Evolutionary conservation across 768 basidiomycete genomes (phyloP).

Genomic region (Boletellus ananiceps): DNA sequence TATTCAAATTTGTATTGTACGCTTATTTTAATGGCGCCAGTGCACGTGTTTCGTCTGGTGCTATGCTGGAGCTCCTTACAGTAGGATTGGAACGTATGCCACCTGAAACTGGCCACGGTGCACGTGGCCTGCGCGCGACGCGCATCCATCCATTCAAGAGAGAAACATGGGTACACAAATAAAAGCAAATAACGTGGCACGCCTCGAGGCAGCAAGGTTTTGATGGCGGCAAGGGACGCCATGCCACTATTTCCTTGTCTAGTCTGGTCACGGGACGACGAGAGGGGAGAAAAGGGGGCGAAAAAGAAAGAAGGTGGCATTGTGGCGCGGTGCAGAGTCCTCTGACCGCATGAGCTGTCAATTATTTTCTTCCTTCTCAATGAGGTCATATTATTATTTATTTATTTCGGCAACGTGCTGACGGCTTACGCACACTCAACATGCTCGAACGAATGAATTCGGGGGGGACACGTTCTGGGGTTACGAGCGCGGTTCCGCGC

Average conservation of each 20-base stretch:
- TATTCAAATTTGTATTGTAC: too few relatives aligned
- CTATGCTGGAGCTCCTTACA: too few relatives aligned
- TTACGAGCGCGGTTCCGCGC: conserved; percentile 22
- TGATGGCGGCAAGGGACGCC: conserved; percentile 12
- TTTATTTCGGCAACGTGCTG: not conserved
- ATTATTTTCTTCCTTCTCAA: not conserved
- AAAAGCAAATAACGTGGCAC: conserved; percentile 2
- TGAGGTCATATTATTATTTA: not conserved
- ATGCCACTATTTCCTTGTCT: not conserved
- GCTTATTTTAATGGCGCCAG: too few relatives aligned
- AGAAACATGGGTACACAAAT: not conserved
- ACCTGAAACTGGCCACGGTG: not conserved
- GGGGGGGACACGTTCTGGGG: conserved; percentile 28
- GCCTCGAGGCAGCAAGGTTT: conserved; percentile 29
- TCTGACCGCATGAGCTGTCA: not conserved
- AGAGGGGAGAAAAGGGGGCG: not conserved
- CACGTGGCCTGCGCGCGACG: conserved; percentile 18
- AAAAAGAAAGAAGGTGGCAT: not conserved
- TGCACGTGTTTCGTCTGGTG: too few relatives aligned
- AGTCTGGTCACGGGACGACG: conserved; percentile 11
- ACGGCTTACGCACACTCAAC: too few relatives aligned
- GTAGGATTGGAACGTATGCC: too few relatives aligned
- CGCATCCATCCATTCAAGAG: not conserved
- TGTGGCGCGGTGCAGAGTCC: not conserved
- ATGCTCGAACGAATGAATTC: not conserved